Evolutionary conservation across 352 stramenopile genomes (phyloP), one percentile per base, ranked within the genome.

Genomic region (Phytopythium ostracodes): DNA sequence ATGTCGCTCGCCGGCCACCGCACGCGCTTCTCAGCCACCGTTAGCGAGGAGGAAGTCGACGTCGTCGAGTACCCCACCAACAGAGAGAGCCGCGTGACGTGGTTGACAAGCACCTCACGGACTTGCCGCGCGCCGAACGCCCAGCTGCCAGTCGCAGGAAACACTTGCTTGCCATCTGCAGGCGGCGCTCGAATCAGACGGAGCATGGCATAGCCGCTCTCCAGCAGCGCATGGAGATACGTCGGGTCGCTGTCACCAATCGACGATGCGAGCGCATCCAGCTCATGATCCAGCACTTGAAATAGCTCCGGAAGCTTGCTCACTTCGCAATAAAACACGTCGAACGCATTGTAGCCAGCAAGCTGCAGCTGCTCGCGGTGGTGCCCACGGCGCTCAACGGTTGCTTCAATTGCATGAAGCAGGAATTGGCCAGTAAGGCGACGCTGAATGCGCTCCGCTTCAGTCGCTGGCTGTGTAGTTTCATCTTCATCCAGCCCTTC

Each of bases 301-400:
- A 93, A 92, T 5, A 96, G 56, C 49, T 94, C 84, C 4, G 72
- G 57, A 35, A 96, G 71, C 49, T 89, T 91, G 69, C 77, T 94
- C 29, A 94, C 81, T 73, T 96, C 87, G 52, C 80, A 92, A 56
- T 92, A 96, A 49, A 96, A 96, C 22, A 94, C 84, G 68, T 96
- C 87, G 66, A 96, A 93, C 4, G 84, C 77, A 57, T 89, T 93
- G 72, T 92, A 96, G 4, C 87, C 87, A 10, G 87, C 83, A 8
- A 92, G 67, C 20, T 77, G 77, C 25, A 96, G 84, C 65, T 94
- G 77, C 20, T 94, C 84, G 22, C 82, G 86, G 49, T 89, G 69
- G 55, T 96, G 89, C 2, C 87, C 87, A 36, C 87, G 87, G 20
- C 79, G 71, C 18, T 88, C 69, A 12, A 96, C 83, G 18, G 80